Conservation (phyloP, 2,329 filamentous ascomycete genomes). For the Pseudonectria foliicola region DNA sequence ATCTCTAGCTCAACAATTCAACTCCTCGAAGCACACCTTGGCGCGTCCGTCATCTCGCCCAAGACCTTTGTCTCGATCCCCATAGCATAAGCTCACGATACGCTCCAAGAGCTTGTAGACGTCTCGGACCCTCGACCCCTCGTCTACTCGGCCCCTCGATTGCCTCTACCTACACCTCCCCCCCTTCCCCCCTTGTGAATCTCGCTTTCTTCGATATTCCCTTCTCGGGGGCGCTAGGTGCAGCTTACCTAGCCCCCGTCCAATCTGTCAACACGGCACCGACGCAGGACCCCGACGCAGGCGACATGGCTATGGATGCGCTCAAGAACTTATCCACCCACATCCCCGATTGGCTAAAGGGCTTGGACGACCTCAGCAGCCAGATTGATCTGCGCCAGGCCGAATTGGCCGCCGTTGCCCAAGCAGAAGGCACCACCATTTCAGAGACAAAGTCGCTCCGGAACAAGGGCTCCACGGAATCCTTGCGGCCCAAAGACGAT, state of each 20-base stretch:
- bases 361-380: conserved; percentile 52
- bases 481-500: conserved; percentile 43
- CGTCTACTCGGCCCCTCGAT: neutral
- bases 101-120: too few species aligned
- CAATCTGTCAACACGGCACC: conserved; percentile 22
- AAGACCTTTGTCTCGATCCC: too few species aligned
- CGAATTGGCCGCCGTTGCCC: conserved; percentile 46
- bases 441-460: conserved; percentile 36
- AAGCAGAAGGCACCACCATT: conserved; percentile 16
- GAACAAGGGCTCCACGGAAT: conserved; percentile 48
- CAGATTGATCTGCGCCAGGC: conserved; percentile 56
- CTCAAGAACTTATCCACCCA: conserved; percentile 47
- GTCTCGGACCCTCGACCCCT: too few species aligned
- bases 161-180: neutral
- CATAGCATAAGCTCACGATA: too few species aligned
- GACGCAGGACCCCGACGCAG: conserved; percentile 21
- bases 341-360: conserved; percentile 52
- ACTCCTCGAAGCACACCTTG: too few species aligned
- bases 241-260: conserved; percentile 24
- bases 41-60: too few species aligned
- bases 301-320: conserved; percentile 45
- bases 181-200: neutral
- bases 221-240: conserved; percentile 24
- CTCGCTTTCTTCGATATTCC: conserved; percentile 4
- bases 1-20: too few species aligned